A percentile compares a stretch with the other conserved stretches of the same genome.
These are phyloP conservation scores for Hyaloscypha variabilis DNA, from an alignment of 495 filamentous ascomycete genomes.

Conservation along the genomic window DNA sequence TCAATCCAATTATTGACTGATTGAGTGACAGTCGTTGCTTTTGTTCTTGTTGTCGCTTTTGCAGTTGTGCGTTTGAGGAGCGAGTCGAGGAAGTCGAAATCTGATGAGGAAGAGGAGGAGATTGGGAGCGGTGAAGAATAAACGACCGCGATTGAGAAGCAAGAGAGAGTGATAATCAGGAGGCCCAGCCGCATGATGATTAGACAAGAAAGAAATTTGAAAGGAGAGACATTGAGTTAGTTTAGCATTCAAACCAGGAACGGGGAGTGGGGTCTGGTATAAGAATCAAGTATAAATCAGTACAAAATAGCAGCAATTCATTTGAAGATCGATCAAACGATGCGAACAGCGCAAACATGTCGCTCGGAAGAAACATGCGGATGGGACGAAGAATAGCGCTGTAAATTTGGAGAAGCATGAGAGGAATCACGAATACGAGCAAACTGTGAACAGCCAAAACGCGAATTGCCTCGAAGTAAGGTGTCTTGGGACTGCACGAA, in stretches of 20 bases:
- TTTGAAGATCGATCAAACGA: neutral
- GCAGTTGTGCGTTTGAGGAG: neutral
- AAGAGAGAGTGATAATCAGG: neutral
- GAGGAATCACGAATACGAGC: neutral
- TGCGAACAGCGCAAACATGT: neutral
- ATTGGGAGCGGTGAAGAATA: neutral
- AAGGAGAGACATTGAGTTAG: neutral
- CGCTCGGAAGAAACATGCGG: neutral
- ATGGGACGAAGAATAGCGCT: neutral
- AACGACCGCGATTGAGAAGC: neutral
- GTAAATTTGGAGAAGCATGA: neutral
- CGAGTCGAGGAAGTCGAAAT: neutral
- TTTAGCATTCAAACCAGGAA: neutral
- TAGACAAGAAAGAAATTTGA: neutral
- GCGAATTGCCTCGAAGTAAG: neutral
- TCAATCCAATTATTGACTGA: conserved; percentile 14
- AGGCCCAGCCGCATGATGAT: neutral
- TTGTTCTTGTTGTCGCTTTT: conserved; percentile 1
- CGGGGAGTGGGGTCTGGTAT: neutral
- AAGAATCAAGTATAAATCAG: neutral
- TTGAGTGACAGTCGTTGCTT: conserved; percentile 11
- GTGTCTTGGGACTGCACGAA: neutral
- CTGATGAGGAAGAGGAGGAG: neutral
- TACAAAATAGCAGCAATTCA: neutral
- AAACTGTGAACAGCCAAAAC: neutral